Conservation (phyloP, 2,329 filamentous ascomycete genomes). For the Arthrobotrys conoides region DNA sequence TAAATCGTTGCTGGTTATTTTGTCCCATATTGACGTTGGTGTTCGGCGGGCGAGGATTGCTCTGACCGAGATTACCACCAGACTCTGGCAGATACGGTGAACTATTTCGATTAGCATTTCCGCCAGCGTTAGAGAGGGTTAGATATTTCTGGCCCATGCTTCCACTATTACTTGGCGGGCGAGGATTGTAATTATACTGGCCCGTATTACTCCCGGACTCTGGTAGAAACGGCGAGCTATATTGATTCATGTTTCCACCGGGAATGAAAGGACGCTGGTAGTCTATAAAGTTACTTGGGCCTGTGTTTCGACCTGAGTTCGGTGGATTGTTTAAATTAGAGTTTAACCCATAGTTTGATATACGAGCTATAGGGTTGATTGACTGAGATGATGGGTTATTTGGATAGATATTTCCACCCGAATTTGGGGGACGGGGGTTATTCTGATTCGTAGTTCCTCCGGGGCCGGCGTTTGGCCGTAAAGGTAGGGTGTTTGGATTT, state of each 20-base stretch:
- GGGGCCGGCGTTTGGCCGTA: background rate
- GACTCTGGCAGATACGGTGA: too few relatives aligned
- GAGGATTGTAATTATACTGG: background rate
- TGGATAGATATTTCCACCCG: background rate
- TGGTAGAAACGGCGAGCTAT: background rate
- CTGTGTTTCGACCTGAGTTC: background rate
- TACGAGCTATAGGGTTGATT: too few relatives aligned
- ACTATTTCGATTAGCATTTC: too few relatives aligned
- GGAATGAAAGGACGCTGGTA: background rate
- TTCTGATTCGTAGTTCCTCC: background rate
- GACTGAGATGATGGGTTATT: background rate
- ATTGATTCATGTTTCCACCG: background rate
- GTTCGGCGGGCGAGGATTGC: background rate
- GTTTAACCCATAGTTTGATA: too few relatives aligned
- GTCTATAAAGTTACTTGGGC: background rate
- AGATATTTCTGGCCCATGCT: too few relatives aligned
- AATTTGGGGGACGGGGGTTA: background rate
- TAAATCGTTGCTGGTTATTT: too few relatives aligned
- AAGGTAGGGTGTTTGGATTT: background rate
- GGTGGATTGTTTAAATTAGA: background rate
- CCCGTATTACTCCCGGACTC: background rate
- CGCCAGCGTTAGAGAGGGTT: too few relatives aligned
- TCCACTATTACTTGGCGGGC: background rate
- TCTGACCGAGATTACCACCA: background rate
- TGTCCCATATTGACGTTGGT: too few relatives aligned